phyloP scores from a whole-genome alignment of 2,329 filamentous ascomycete genomes.

The Sphaerulina vaccinii region DNA sequence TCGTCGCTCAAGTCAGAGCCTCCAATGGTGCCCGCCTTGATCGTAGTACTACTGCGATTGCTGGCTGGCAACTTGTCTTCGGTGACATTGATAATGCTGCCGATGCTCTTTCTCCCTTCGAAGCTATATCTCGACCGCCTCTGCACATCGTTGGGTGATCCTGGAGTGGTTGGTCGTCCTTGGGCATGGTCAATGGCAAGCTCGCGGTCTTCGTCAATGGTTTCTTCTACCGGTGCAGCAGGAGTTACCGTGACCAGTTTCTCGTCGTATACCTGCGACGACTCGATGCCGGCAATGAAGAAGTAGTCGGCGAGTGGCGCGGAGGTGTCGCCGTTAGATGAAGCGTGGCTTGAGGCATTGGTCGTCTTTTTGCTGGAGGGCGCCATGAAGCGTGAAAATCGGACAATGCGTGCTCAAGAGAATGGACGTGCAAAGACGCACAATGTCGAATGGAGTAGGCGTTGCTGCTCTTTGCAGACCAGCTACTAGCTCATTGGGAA shows the following conservation, averaged over 20 bases:
- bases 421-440: conserved; percentile 21
- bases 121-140: conserved; percentile 46
- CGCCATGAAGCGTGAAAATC: conserved; percentile 25
- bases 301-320: conserved; percentile 65
- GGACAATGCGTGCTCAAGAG: conserved; percentile 12
- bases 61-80: conserved; percentile 53
- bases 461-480: background rate
- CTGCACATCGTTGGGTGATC: conserved; percentile 41
- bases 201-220: conserved; percentile 61
- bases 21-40: conserved; percentile 49
- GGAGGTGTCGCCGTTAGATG: conserved; percentile 42
- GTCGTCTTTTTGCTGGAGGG: conserved; percentile 22
- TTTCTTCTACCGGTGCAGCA: conserved; percentile 49
- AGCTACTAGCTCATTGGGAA: background rate
- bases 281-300: conserved; percentile 60
- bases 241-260: conserved; percentile 26
- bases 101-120: conserved; percentile 52
- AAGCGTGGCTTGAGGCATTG: conserved; percentile 19
- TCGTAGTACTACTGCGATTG: conserved; percentile 64
- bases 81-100: conserved; percentile 47
- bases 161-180: conserved; percentile 48
- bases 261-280: conserved; percentile 52
- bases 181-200: conserved; percentile 53
- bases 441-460: background rate
- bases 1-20: conserved; percentile 50